Conservation (phyloP, 2,329 filamentous ascomycete genomes). For the Cytospora paraplurivora region DNA sequence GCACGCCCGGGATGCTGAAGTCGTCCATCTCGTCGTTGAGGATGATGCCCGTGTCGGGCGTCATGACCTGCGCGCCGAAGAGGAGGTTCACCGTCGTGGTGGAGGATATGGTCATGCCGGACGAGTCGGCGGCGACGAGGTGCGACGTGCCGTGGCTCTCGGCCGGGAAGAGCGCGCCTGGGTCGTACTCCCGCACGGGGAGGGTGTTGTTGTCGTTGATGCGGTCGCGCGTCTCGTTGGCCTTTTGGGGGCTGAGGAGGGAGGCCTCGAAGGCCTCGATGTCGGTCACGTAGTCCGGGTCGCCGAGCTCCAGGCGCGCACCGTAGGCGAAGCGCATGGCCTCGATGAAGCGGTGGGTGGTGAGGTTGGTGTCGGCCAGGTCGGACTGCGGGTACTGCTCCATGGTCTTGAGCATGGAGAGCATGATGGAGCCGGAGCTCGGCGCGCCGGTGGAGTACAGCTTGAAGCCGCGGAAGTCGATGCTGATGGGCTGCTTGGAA, state of each 20-base stretch:
- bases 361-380: slow-evolving; percentile 60
- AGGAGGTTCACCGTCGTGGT: slow-evolving; percentile 89
- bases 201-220: slow-evolving; percentile 75
- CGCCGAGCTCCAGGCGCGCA: slow-evolving; percentile 75
- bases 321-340: slow-evolving; percentile 89
- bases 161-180: slow-evolving; percentile 63
- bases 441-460: slow-evolving; percentile 73
- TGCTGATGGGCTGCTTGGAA: slow-evolving; percentile 60
- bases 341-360: slow-evolving; percentile 82
- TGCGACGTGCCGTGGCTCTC: slow-evolving; percentile 76
- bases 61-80: slow-evolving; percentile 78
- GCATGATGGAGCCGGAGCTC: slow-evolving; percentile 73
- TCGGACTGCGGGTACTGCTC: slow-evolving; percentile 70
- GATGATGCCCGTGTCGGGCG: slow-evolving; percentile 80
- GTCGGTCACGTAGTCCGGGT: slow-evolving; percentile 72
- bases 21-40: slow-evolving; percentile 76
- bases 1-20: slow-evolving; percentile 78
- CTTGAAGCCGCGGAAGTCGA: slow-evolving; percentile 69
- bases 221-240: slow-evolving; percentile 59
- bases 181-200: slow-evolving; percentile 74
- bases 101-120: slow-evolving; percentile 75
- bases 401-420: slow-evolving; percentile 79
- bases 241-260: slow-evolving; percentile 66
- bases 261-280: slow-evolving; percentile 64
- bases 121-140: slow-evolving; percentile 69